Evolutionary conservation across 2,329 filamentous ascomycete genomes (phyloP).

Genomic region (Eurotiales sp.): DNA sequence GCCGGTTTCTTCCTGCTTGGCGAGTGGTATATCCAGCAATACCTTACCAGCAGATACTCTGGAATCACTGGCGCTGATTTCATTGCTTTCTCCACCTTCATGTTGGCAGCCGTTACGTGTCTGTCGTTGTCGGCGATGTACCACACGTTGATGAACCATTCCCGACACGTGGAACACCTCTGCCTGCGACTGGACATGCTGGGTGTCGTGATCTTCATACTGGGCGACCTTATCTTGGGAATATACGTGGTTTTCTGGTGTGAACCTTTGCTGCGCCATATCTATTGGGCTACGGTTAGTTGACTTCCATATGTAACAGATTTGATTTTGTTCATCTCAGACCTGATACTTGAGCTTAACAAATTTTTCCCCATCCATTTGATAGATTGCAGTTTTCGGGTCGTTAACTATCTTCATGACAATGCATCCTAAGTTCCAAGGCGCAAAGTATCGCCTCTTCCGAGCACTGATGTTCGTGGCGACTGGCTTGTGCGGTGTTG

Average conservation of each 20-base stretch:
- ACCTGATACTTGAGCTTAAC: background rate
- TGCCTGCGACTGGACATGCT: constrained; percentile 22
- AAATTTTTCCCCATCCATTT: background rate
- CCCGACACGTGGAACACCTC: constrained; percentile 21
- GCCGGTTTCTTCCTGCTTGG: background rate
- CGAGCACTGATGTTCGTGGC: background rate
- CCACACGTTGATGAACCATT: constrained; percentile 30
- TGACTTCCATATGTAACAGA: background rate
- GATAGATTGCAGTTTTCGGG: background rate
- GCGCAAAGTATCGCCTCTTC: background rate
- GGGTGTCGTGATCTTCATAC: too few species aligned
- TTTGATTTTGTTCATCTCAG: background rate
- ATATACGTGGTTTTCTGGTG: background rate
- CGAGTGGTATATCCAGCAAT: background rate
- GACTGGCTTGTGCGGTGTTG: background rate
- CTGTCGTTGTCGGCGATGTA: constrained; percentile 24
- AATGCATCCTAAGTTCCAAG: background rate
- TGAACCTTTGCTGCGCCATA: background rate
- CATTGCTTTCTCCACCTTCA: background rate
- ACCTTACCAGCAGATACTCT: background rate
- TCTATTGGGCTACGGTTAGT: background rate
- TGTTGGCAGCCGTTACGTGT: constrained; percentile 12
- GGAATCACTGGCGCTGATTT: background rate
- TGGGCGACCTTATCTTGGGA: too few species aligned
- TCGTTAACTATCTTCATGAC: background rate